Base-by-base conservation (phyloP, 2,329 filamentous ascomycete species). In the Penicillium sp. region DNA sequence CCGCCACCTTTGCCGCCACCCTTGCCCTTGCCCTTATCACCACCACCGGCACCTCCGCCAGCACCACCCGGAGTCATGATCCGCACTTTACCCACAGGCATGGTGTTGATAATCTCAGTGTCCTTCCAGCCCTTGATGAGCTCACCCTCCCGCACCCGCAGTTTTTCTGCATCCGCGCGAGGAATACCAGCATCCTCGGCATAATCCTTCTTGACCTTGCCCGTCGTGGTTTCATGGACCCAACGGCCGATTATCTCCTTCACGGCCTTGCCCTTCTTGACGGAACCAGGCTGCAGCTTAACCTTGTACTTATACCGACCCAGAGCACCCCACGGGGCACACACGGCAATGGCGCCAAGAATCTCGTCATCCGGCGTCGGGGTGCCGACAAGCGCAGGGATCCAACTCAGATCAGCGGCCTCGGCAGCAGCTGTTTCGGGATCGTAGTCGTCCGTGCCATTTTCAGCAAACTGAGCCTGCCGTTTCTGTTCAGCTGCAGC, bases 261-360 rank as follows among this genome's bases (percentile, higher is more conserved):
- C 42, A 95, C 83, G 0, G 90, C 91, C 68, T 96, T 97, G 8
- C 93, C 92, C 74, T 95, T 95, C 78, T 97, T 98, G 56, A 86
- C 80, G 0, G 83, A 73, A 0, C 93, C 93, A 0, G 93, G 93
- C 71, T 97, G 93, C 61, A 98, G 71, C 75, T 98, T 98, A 46
- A 85, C 88, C 71, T 95, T 95, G 76, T 96, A 97, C 72, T 96
- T 96, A 72, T 87, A 88, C 48, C 81, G 81, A 2, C 72, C 72
- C 47, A 85, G 67, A 0, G 82, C 78, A n/a, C 75, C 72, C 82
- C 82, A 85, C 1, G 82, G 82, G 8, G 82, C 82, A 47, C 81
- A 83, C 6, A 85, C 74, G 1, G 82, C 80, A 42, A 84, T 77
- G 0, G 80, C 81, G 39, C 80, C 78, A 6, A 77, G 58, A 12